Evolutionary conservation across 441 rosid species (phyloP).

Genomic region (Corymbia citriodora): DNA sequence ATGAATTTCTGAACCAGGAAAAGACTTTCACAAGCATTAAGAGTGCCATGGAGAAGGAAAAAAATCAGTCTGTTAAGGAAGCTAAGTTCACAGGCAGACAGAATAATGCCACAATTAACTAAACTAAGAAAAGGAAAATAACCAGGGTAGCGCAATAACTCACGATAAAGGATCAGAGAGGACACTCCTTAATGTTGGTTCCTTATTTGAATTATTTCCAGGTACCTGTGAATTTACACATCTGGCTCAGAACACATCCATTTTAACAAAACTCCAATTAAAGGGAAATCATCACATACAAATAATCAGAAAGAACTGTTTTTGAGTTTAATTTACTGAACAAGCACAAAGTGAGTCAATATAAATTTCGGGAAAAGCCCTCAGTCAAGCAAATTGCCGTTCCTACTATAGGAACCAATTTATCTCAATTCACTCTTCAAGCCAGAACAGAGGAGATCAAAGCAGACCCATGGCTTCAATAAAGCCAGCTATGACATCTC

Average conservation of each 20-base stretch:
- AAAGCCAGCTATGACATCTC: not conserved
- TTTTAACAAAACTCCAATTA: not conserved
- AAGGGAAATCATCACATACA: not conserved
- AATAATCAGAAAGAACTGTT: not conserved
- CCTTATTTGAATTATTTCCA: conserved; percentile 49
- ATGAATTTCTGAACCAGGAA: not conserved
- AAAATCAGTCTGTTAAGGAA: not conserved
- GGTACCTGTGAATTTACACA: conserved; percentile 54
- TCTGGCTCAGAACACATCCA: not conserved
- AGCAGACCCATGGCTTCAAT: not conserved
- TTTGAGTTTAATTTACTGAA: not conserved
- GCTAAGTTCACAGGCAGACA: not conserved
- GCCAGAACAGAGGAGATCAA: not conserved
- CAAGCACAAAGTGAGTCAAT: not conserved
- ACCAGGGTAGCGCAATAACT: conserved; percentile 28
- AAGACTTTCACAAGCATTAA: not conserved
- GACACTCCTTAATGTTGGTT: conserved; percentile 86
- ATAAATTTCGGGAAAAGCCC: not conserved
- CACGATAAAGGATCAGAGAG: conserved; percentile 95
- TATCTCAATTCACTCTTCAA: not conserved
- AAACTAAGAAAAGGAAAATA: conserved; percentile 1
- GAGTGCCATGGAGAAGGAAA: not conserved
- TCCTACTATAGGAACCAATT: not conserved
- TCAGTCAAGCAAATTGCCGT: not conserved
- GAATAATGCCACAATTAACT: not conserved